phyloP scores from a whole-genome alignment of 1,284 basidiomycete species.

The Pseudozyma hubeiensis region DNA sequence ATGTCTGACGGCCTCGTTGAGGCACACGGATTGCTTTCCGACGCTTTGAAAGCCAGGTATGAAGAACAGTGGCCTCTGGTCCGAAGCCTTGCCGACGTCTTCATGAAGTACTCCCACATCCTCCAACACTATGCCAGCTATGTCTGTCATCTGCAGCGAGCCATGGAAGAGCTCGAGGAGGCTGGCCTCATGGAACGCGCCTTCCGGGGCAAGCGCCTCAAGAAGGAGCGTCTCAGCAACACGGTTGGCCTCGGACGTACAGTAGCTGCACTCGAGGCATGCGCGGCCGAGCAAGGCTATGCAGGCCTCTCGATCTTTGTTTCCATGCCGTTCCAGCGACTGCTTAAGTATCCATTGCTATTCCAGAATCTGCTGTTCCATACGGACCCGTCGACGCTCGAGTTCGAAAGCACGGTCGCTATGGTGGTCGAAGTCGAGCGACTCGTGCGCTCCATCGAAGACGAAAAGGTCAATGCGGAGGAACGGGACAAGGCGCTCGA shows the following conservation, averaged over 20 bases:
- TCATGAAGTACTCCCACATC: constrained; percentile 55
- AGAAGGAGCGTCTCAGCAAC: constrained; percentile 57
- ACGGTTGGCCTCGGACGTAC: constrained; percentile 61
- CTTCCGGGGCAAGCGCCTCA: constrained; percentile 58
- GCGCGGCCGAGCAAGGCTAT: constrained; percentile 85
- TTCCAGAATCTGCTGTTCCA: constrained; percentile 86
- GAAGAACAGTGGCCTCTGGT: constrained; percentile 65
- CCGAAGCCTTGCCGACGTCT: constrained; percentile 60
- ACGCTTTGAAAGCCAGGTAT: constrained; percentile 58
- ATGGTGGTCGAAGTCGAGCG: constrained; percentile 97
- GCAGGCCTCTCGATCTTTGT: constrained; percentile 91
- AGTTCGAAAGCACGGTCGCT: constrained; percentile 93
- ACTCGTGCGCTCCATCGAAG: constrained; percentile 94
- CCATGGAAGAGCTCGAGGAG: constrained; percentile 61
- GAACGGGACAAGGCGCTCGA: constrained; percentile 93
- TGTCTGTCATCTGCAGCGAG: constrained; percentile 58
- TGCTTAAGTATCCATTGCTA: constrained; percentile 95
- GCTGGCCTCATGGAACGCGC: constrained; percentile 63
- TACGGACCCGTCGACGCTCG: constrained; percentile 94
- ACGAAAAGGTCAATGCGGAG: constrained; percentile 95
- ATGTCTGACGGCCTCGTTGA: constrained; percentile 55
- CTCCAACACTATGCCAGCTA: constrained; percentile 56
- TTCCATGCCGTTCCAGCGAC: constrained; percentile 94
- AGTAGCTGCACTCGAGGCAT: constrained; percentile 75
- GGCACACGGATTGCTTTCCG: constrained; percentile 53